Evolutionary conservation across 2,329 filamentous ascomycete species (phyloP).

Genomic region (Pyricularia pennisetigena): DNA sequence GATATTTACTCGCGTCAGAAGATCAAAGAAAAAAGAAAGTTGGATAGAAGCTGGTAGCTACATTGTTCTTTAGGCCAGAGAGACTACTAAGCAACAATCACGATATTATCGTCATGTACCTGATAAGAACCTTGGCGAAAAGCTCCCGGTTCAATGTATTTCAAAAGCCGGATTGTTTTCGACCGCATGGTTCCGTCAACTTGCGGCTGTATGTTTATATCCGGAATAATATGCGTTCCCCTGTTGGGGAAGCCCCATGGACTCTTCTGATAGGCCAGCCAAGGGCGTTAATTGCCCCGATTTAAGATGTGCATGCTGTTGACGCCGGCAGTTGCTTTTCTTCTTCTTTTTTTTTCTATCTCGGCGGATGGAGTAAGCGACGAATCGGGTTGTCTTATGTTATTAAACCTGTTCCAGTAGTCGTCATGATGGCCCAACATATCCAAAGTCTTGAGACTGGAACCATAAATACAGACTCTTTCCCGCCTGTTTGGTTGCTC

Average conservation of each 20-base stretch:
- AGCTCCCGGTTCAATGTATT: no score
- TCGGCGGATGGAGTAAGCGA: no score
- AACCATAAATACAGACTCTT: not conserved
- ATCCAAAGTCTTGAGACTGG: not conserved
- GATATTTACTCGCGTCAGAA: no score
- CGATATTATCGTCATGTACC: no score
- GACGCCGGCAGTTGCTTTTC: not conserved
- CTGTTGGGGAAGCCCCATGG: not conserved
- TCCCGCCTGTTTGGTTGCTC: not conserved
- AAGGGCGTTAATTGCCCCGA: not conserved
- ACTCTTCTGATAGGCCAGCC: not conserved
- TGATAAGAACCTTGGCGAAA: no score
- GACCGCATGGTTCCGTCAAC: not conserved
- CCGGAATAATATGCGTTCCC: not conserved
- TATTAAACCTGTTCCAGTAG: not conserved
- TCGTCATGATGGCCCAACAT: not conserved
- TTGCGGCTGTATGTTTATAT: not conserved
- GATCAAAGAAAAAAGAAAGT: no score
- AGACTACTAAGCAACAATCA: no score
- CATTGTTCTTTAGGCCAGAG: no score
- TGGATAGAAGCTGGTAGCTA: no score
- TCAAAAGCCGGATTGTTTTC: not conserved
- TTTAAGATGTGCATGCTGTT: not conserved
- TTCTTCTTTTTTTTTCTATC: no score
- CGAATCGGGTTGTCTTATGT: not conserved